These are phyloP conservation scores for Hericium rajendrae DNA, from an alignment of 768 basidiomycete species.

Conservation along the genomic window DNA sequence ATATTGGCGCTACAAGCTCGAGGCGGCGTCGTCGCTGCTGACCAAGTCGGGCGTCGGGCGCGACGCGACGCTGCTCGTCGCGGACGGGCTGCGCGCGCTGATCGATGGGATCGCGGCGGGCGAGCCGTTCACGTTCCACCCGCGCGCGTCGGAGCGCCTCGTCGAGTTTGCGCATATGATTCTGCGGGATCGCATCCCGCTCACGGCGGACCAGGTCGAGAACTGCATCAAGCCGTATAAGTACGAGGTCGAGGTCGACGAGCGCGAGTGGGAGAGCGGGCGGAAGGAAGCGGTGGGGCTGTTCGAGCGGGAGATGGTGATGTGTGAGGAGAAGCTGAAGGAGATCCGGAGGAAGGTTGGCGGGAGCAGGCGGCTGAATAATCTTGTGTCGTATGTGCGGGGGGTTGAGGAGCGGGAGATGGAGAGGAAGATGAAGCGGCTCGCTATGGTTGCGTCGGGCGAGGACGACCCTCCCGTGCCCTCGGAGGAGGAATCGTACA, in stretches of 20 bases:
- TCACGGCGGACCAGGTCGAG: constrained; percentile 98
- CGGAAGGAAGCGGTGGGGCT: constrained; percentile 64
- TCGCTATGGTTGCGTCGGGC: constrained; percentile 28
- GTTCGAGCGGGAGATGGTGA: constrained; percentile 72
- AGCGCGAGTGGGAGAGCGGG: constrained; percentile 86
- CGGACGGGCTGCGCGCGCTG: constrained; percentile 81
- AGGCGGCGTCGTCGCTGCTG: constrained; percentile 84
- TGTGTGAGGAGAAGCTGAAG: constrained; percentile 81
- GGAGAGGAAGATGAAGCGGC: constrained; percentile 45
- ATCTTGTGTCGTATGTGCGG: constrained; percentile 73
- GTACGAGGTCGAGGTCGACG: constrained; percentile 94
- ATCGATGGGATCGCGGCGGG: constrained; percentile 83
- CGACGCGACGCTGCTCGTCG: constrained; percentile 88
- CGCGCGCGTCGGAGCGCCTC: constrained; percentile 79
- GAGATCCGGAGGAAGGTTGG: constrained; percentile 87
- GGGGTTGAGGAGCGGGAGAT: constrained; percentile 70
- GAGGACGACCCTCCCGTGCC: constrained; percentile 27
- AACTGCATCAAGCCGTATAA: constrained; percentile 99
- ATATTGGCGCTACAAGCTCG: constrained; percentile 95
- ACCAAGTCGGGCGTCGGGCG: constrained; percentile 96
- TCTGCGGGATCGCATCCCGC: constrained; percentile 81
- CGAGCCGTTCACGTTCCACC: constrained; percentile 91
- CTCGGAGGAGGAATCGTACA: constrained; percentile 53
- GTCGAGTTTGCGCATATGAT: constrained; percentile 90
- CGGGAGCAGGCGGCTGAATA: constrained; percentile 68